These are phyloP conservation scores for Delphinella strobiligena DNA, from an alignment of 2,329 filamentous ascomycete species.

Conservation along the genomic window DNA sequence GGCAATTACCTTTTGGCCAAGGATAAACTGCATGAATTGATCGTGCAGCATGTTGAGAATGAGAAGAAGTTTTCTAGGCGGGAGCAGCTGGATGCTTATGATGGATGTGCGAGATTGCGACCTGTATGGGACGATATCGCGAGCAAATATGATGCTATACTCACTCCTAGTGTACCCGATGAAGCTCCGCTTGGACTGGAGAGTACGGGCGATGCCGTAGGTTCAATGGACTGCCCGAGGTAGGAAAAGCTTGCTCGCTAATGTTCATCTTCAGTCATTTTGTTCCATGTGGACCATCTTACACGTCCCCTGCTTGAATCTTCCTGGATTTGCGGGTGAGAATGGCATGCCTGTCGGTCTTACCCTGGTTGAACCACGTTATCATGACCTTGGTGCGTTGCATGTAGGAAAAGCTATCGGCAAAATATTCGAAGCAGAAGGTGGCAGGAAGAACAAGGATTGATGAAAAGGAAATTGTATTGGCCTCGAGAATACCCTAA, in stretches of 20 bases:
- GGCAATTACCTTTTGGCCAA: slow-evolving; percentile 40
- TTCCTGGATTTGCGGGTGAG: slow-evolving; percentile 49
- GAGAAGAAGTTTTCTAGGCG: slow-evolving; percentile 29
- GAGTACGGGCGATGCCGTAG: slow-evolving; percentile 35
- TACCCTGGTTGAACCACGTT: slow-evolving; percentile 38
- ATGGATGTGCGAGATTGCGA: slow-evolving; percentile 41
- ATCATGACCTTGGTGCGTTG: slow-evolving; percentile 32
- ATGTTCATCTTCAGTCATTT: neutral
- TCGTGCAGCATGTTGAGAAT: slow-evolving; percentile 43
- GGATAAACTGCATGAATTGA: slow-evolving; percentile 31
- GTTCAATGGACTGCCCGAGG: slow-evolving; percentile 34
- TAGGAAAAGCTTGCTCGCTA: no score
- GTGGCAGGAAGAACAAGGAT: slow-evolving; percentile 21
- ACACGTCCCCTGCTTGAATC: slow-evolving; percentile 51
- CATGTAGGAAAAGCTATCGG: slow-evolving; percentile 30
- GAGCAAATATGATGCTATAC: slow-evolving; percentile 39
- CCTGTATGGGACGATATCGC: slow-evolving; percentile 44
- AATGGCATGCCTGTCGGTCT: slow-evolving; percentile 49
- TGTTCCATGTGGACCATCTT: slow-evolving; percentile 18
- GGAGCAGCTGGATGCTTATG: slow-evolving; percentile 42
- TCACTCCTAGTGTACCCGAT: slow-evolving; percentile 47
- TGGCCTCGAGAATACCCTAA: no score
- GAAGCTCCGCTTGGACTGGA: slow-evolving; percentile 45
- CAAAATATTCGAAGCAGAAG: slow-evolving; percentile 27
- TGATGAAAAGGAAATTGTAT: no score